A percentile compares a stretch with the other conserved stretches of the same genome.
Evolutionary conservation across 352 stramenopile species (phyloP).

Genomic region (Pythium sukuiense): DNA sequence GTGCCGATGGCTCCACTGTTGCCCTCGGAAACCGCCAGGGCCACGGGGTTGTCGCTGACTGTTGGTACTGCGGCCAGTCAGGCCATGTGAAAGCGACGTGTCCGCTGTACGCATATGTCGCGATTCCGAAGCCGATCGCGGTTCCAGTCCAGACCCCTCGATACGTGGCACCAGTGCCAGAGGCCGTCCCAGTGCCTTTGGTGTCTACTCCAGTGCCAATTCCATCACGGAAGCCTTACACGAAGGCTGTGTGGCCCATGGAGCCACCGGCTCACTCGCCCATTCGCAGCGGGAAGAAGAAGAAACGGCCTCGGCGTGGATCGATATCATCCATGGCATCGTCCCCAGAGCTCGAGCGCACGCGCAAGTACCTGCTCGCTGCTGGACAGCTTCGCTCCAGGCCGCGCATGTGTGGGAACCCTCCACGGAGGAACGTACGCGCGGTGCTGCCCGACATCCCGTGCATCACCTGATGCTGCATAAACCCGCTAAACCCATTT

Average conservation of each 20-base stretch:
- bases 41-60: constrained; percentile 37
- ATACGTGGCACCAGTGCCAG: not conserved
- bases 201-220: constrained; percentile 19
- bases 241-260: constrained; percentile 9
- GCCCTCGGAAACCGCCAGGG: constrained; percentile 1
- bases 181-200: not conserved
- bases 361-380: constrained; percentile 30
- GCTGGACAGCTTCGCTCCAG: constrained; percentile 9
- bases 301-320: constrained; percentile 56
- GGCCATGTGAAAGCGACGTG: constrained; percentile 77
- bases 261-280: constrained; percentile 18
- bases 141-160: not conserved
- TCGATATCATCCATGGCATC: constrained; percentile 38
- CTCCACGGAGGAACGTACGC: not conserved
- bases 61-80: constrained; percentile 77
- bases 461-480: constrained; percentile 17
- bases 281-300: constrained; percentile 48
- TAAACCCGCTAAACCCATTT: not conserved
- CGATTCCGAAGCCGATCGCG: constrained; percentile 13
- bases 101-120: constrained; percentile 42
- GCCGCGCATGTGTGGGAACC: constrained; percentile 23
- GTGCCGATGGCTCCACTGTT: constrained; percentile 19
- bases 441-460: constrained; percentile 15
- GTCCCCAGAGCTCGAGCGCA: constrained; percentile 28
- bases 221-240: not conserved